Evolutionary conservation across 306 rosid genomes (phyloP).

Genomic region (Quercus ilex): DNA sequence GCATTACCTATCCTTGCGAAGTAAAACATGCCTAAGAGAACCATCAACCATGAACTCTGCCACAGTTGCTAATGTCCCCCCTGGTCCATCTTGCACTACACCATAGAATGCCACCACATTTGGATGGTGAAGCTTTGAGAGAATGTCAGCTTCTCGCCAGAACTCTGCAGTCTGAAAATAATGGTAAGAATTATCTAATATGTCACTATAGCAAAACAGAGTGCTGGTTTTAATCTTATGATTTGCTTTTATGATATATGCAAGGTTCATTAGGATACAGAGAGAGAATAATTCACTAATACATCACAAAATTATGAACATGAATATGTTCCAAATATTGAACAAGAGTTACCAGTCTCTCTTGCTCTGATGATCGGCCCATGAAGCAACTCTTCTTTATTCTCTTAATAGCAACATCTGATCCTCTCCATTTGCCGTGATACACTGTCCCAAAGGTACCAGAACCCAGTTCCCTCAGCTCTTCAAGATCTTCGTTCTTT

Average conservation of each 20-base stretch:
- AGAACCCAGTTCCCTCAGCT: constrained; percentile 81
- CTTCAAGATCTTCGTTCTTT: constrained; percentile 89
- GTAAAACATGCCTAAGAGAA: constrained; percentile 81
- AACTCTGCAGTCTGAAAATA: constrained; percentile 67
- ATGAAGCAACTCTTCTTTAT: constrained; percentile 91
- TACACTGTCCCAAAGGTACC: constrained; percentile 95
- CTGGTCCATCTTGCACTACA: constrained; percentile 90
- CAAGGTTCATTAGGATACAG: not conserved
- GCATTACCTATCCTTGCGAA: constrained; percentile 82
- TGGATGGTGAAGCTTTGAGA: constrained; percentile 94
- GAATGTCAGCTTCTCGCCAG: constrained; percentile 94
- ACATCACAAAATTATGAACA: not conserved
- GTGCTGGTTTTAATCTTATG: not conserved
- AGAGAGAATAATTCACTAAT: not conserved
- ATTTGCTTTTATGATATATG: not conserved
- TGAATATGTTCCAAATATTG: constrained; percentile 7
- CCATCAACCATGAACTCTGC: constrained; percentile 90
- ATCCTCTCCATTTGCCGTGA: constrained; percentile 96
- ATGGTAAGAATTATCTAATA: constrained; percentile 21
- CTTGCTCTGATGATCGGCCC: constrained; percentile 87
- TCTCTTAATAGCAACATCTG: constrained; percentile 95
- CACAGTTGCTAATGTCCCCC: constrained; percentile 81
- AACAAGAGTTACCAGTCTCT: constrained; percentile 68
- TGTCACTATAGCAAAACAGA: not conserved
- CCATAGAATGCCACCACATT: constrained; percentile 93